Base-by-base conservation (phyloP, 2,329 filamentous ascomycete species). In the Microcyclosporella mali region DNA sequence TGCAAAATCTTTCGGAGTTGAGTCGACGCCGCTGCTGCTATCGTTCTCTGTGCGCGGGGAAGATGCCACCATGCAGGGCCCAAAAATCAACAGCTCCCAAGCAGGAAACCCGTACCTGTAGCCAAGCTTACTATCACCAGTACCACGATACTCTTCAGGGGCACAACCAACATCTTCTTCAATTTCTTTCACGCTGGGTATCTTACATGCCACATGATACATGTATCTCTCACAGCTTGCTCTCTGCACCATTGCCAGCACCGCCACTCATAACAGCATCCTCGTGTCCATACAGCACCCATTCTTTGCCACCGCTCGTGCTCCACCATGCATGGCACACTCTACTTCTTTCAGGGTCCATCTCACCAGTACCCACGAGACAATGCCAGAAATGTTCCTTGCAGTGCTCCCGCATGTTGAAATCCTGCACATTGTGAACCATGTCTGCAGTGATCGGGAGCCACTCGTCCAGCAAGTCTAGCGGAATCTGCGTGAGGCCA, bases 241-340 rank as follows among this genome's bases (percentile, higher is more conserved):
- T 52, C 27, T 43, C 49, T 11, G 16, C 37, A 21, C 41, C 28
- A 3, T 42, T 38, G 9, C 36, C 44, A 7, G 44, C 10, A 2
- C 49, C 77, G 37, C 77, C 77, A 55, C 73, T 79, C 77, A 81
- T 80, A 49, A 56, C 46, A 19, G 62, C 60, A 10, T 65, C 43
- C 18, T 64, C 55, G 14, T 37, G 63, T 49, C 70, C 75, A 58
- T 67, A 74, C 2, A 80, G 51, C 4, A 81, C 69, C 53, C 70
- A 64, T 45, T 81, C 77, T 36, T 75, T 67, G 0, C 79, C 79
- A 3, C 79, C 78, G 45, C 75, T 62, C 62, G 78, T 67, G 66
- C 81, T 85, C 89, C 89, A 95, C 89, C 89, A 95, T 2, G 79
- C 78, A 14, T 94, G 84, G 37, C 84, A 88, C 25, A 85, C 74